Evolutionary conservation across 179 eudicot species (phyloP), one percentile per base, ranked within the genome.

Genomic region (Heliamphora pulchella): DNA sequence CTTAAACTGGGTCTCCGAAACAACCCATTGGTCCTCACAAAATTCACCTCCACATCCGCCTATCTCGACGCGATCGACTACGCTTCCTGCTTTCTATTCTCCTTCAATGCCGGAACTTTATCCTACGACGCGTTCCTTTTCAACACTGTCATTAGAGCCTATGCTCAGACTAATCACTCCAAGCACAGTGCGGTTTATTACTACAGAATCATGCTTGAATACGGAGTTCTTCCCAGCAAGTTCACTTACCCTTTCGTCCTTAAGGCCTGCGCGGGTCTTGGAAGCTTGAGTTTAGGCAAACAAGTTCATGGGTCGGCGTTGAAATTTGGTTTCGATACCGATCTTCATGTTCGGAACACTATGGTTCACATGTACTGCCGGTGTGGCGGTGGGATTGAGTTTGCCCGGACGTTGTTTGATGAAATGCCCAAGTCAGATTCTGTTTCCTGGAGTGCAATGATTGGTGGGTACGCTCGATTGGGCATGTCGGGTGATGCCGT

Each of bases 181-280:
- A 89, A 85, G 82, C 80, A 65, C 54, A 62, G 43, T 70, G 87
- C 86, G 50, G 1, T 88, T 15, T 31, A 22, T 57, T 80, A 57
- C 2, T 92, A 87, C 61, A 79, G 79, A 62, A 39, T 76, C 48
- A 90, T 90, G 90, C 71, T 87, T 0, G 51, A 13, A 11, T 31
- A 65, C 71, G 75, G 82, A n/a, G 78, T 85, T 69, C 47, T 46
- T 20, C 94, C 92, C 3, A 88, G 89, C 82, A 88, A 90, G 31
- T 92, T 87, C 17, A 89, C 97, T 2, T 89, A 80, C 84, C 92
- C 92, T 11, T 88, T 90, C 80, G 88, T 90, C 63, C 84, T 86
- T 2, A 89, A 90, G 82, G 90, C 90, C 14, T 92, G 91, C 80
- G 87, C 87, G 61, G 89, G 90, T 53, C 66, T 87, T 58, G 88